Base-by-base conservation (phyloP, 1,284 basidiomycete genomes). In the Irpex sp. region DNA sequence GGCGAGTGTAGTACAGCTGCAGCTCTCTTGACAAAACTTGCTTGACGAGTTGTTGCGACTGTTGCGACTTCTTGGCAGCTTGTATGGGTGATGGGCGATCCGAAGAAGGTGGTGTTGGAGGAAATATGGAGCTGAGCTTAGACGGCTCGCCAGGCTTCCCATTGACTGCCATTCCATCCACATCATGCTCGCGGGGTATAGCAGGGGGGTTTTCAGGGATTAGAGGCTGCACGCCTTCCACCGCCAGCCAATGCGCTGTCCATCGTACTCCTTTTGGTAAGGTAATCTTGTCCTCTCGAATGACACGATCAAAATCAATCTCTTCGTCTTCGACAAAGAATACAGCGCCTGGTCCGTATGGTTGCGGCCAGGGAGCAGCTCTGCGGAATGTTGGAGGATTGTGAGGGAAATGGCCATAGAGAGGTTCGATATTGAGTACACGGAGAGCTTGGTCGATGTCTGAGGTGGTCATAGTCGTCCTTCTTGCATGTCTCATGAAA, bases 261-360 rank as follows among this genome's bases (percentile, higher is more conserved):
- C 91, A 95, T 65, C 81, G 86, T 58, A 92, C 86, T 46, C 88
- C 89, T 68, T 88, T 87, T 0, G 93, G 92, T 9, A 94, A 75
- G 0, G 84, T 81, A 35, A 94, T 87, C 73, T 94, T 90, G 72
- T 94, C 92, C 69, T 93, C 91, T 59, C 90, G 86, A 36, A 97
- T 77, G 6, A 95, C 88, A 58, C 89, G 91, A 71, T 96, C 94
- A 71, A 99, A 95, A 77, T 99, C 97, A 63, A 99, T 93, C 76
- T 99, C 97, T 69, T 98, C 95, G 72, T 99, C 97, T 67, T 97
- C 94, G 13, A 97, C 86, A 70, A 95, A 94, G 78, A 95, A 98
- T 3, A 99, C 86, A 35, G 92, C 76, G 35, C 88, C 83, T 8
- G 85, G 81, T 46, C 83, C 74, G 1, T 83, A 79, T 15, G 82